phyloP scores from a whole-genome alignment of 148 eudicot species.

The Nyssa sinensis region DNA sequence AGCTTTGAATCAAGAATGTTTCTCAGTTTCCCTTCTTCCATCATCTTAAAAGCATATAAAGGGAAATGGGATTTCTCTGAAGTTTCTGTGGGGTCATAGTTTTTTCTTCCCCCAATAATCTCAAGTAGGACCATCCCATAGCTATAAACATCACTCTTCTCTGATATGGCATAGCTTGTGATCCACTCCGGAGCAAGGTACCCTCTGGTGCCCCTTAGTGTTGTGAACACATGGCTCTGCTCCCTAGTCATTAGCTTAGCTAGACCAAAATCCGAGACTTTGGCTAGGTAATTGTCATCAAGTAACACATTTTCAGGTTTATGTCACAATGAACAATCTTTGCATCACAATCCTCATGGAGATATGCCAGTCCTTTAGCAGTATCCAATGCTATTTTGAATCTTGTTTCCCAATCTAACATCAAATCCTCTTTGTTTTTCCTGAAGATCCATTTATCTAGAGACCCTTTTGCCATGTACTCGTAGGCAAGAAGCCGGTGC shows the following conservation, averaged over 20 bases:
- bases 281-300: constrained; percentile 72
- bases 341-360: constrained; percentile 91
- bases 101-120: constrained; percentile 88
- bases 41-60: constrained; percentile 78
- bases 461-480: constrained; percentile 85
- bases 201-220: constrained; percentile 89
- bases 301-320: constrained; percentile 92
- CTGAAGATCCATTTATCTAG: constrained; percentile 90
- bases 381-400: constrained; percentile 82
- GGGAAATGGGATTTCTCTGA: constrained; percentile 90
- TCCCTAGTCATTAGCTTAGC: constrained; percentile 93
- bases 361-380: constrained; percentile 91
- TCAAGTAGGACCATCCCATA: constrained; percentile 97
- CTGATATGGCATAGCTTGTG: constrained; percentile 92
- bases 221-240: constrained; percentile 91
- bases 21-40: constrained; percentile 80
- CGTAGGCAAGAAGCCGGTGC: constrained; percentile 87
- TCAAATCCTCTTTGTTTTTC: constrained; percentile 37
- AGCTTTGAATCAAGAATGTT: constrained; percentile 64
- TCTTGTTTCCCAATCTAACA: constrained; percentile 86
- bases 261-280: constrained; percentile 93
- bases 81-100: constrained; percentile 55
- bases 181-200: constrained; percentile 98
- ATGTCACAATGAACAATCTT: constrained; percentile 96
- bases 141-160: constrained; percentile 99